Base-by-base conservation (phyloP, 2,329 filamentous ascomycete genomes). In the Pseudofabraea citricarpa region DNA sequence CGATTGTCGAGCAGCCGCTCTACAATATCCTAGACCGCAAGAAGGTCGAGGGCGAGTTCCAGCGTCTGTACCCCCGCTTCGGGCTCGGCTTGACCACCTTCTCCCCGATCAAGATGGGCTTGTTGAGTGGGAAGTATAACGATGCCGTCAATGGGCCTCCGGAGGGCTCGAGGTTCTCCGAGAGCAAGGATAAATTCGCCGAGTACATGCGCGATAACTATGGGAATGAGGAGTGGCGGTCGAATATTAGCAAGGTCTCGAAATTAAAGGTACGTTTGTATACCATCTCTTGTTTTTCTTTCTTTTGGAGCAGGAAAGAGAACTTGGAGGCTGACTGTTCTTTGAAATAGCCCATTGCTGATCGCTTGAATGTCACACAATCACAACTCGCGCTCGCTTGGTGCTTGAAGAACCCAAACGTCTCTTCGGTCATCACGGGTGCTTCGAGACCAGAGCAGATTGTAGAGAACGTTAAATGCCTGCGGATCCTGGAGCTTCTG, bases 61-160 rank as follows among this genome's bases (percentile, higher is more conserved):
- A 68, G 35, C 71, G 74, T 47, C 65, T 84, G 33, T 83, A 79
- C 62, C 65, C 72, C 36, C 69, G 79, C 47, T 66, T 72, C 46
- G 74, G 77, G 9, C 66, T 77, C 4, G 79, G 79, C 5, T 65
- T 83, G 39, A 83, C 79, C 6, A 72, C 75, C 42, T 83, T 74
- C 62, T 79, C 74, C 3, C 80, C 79, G 3, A 62, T 84, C 27
- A 69, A 70, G 47, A 64, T 66, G 47, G 79, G 79, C 22, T 66
- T 83, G 44, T 64, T 83, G 53, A 77, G 75, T 2, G 80, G 79
- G 41, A 84, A 83, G 64, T 84, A 84, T 64, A 78, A 76, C 58
- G 65, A 79, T 54, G 75, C 73, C 29, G 71, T 80, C 32, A 29
- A 41, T 13, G 31, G 27, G 7, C 64, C 67, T 24, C 77, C 77